phyloP scores from a whole-genome alignment of 495 filamentous ascomycete species.

The Aspergillus indologenus region DNA sequence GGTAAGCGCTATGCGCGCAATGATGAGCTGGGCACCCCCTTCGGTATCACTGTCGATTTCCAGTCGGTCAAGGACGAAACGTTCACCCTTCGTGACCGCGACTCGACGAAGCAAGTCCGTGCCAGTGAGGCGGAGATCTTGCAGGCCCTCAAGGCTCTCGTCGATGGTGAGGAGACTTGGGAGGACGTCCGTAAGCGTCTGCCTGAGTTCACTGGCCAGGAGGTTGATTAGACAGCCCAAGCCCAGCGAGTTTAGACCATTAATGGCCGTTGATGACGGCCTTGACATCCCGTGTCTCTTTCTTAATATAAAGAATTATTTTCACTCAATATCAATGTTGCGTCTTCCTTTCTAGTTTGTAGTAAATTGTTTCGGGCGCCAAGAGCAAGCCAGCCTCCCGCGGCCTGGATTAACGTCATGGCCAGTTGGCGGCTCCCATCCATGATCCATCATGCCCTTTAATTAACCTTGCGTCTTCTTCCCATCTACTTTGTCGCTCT shows the following conservation, averaged over 20 bases:
- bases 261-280: no score
- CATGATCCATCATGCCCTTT: neutral
- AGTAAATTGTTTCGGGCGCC: neutral
- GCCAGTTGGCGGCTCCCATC: constrained; percentile 12
- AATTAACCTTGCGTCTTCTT: constrained; percentile 11
- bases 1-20: constrained; percentile 67
- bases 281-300: no score
- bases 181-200: constrained; percentile 56
- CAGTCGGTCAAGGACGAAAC: constrained; percentile 65
- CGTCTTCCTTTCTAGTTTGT: no score
- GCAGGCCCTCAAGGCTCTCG: constrained; percentile 56
- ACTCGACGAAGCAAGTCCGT: constrained; percentile 65
- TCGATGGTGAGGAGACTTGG: constrained; percentile 64
- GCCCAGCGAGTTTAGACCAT: neutral
- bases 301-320: no score
- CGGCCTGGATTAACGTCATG: constrained; percentile 24
- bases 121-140: constrained; percentile 64
- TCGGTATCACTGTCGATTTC: constrained; percentile 68
- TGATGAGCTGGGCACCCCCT: constrained; percentile 64
- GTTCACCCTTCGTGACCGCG: constrained; percentile 66
- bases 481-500: constrained; percentile 24
- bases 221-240: constrained; percentile 47
- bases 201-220: constrained; percentile 67
- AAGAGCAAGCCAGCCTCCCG: constrained; percentile 34
- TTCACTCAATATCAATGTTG: neutral